Evolutionary conservation across 805 yeast species (phyloP).

Genomic region (Zygoascus biomembranicola): DNA sequence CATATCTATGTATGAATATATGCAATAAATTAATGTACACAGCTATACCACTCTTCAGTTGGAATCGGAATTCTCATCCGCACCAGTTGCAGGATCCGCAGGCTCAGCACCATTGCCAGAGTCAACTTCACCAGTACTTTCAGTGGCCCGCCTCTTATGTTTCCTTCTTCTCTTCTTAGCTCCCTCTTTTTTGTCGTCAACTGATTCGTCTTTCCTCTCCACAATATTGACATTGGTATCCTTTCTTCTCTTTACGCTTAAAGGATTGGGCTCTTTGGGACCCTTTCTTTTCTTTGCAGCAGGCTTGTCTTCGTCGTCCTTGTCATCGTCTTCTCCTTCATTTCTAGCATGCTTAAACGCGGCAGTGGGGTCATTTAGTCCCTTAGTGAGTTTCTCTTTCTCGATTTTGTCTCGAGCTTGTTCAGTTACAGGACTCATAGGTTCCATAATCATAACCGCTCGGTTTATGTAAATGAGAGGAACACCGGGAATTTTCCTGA

Average conservation of each 20-base stretch:
- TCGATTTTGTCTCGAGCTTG: slow-evolving; percentile 46
- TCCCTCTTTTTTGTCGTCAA: slow-evolving; percentile 16
- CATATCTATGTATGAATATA: too few species aligned
- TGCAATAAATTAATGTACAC: too few species aligned
- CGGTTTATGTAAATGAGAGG: slow-evolving; percentile 83
- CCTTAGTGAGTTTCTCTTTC: slow-evolving; percentile 58
- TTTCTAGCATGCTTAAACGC: slow-evolving; percentile 30
- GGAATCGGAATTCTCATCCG: too few species aligned
- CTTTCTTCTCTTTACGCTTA: slow-evolving; percentile 77
- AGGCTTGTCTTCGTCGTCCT: slow-evolving; percentile 17
- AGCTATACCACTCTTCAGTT: too few species aligned
- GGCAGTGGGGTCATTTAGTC: slow-evolving; percentile 59
- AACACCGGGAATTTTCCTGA: slow-evolving; percentile 79
- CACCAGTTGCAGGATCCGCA: too few species aligned
- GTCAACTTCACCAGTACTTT: neutral
- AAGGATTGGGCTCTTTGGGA: slow-evolving; percentile 80
- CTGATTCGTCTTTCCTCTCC: slow-evolving; percentile 9
- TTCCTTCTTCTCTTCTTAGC: slow-evolving; percentile 9
- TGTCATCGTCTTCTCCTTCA: slow-evolving; percentile 1
- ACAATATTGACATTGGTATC: slow-evolving; percentile 7
- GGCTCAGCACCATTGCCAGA: neutral
- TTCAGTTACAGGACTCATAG: slow-evolving; percentile 66
- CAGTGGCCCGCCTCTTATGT: slow-evolving; percentile 1
- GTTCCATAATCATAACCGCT: slow-evolving; percentile 95
- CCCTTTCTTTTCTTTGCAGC: slow-evolving; percentile 33